Evolutionary conservation across 306 rosid species (phyloP).

Genomic region (Canavalia ensiformis): DNA sequence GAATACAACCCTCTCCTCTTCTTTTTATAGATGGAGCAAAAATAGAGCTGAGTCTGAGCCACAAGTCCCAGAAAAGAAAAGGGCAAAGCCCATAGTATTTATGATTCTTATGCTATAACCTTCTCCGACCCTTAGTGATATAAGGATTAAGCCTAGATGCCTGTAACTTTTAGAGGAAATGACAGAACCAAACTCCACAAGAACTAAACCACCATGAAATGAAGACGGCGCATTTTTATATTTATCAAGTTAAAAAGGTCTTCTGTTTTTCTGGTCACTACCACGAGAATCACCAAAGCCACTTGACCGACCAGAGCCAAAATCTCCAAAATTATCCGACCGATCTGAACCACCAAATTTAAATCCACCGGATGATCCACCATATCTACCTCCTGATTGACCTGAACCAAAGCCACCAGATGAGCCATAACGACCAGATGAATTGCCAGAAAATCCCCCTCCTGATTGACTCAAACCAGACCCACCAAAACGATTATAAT

Average conservation of each 20-base stretch:
- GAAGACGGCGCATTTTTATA: constrained; percentile 40
- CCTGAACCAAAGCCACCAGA: constrained; percentile 60
- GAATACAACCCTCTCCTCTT: not conserved
- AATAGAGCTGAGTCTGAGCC: constrained; percentile 19
- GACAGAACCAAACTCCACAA: constrained; percentile 44
- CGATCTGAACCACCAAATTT: constrained; percentile 41
- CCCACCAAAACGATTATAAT: constrained; percentile 61
- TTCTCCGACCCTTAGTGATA: constrained; percentile 37
- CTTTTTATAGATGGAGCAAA: constrained; percentile 4
- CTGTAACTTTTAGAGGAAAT: constrained; percentile 36
- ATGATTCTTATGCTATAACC: constrained; percentile 39
- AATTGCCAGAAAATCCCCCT: constrained; percentile 49
- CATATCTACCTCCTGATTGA: constrained; percentile 58
- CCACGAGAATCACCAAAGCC: constrained; percentile 48
- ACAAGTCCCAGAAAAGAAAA: constrained; percentile 20
- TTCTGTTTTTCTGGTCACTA: constrained; percentile 44
- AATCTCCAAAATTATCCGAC: not conserved
- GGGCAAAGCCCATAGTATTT: constrained; percentile 11
- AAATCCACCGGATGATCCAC: constrained; percentile 50
- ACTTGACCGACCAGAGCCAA: constrained; percentile 50
- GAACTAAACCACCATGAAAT: constrained; percentile 40
- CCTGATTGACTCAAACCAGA: constrained; percentile 56
- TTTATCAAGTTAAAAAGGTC: constrained; percentile 44
- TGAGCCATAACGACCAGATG: constrained; percentile 60
- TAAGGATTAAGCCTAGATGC: constrained; percentile 41